Percentiles rank a stretch among this genome's conserved stretches.
These are phyloP conservation scores for Naegleria lovaniensis DNA, from an alignment of 208 protist genomes.

Conservation along the genomic window DNA sequence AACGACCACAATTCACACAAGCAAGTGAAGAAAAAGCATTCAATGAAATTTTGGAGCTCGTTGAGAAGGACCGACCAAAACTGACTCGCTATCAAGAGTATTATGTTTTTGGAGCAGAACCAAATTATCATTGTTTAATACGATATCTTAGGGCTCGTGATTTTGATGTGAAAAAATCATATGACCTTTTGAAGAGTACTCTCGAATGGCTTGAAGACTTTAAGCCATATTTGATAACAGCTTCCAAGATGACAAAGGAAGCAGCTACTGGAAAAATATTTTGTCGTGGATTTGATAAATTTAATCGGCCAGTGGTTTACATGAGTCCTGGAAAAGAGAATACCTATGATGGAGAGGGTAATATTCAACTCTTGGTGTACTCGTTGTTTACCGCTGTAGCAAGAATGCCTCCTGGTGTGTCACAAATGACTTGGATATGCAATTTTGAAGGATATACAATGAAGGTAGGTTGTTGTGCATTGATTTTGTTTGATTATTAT, in stretches of 20 bases:
- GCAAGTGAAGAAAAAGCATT: no score
- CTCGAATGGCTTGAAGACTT: neutral
- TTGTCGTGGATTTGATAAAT: neutral
- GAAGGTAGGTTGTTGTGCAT: neutral
- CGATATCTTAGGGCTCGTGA: neutral
- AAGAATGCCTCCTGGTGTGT: neutral
- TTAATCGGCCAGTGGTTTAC: neutral
- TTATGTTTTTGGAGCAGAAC: neutral
- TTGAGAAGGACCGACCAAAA: no score
- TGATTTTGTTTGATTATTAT: no score
- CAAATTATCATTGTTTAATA: neutral
- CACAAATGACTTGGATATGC: neutral
- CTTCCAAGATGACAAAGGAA: neutral
- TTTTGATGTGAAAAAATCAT: slow-evolving; percentile 1
- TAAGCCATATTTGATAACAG: neutral
- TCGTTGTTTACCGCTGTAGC: neutral
- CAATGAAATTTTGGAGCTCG: no score
- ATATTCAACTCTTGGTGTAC: neutral
- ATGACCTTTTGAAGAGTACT: neutral
- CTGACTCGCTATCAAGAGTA: neutral
- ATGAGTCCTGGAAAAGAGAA: neutral
- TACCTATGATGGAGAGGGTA: neutral
- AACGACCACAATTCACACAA: no score
- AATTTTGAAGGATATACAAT: neutral
- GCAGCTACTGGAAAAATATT: neutral